Conservation (phyloP, 1,284 basidiomycete species). For the Sporisorium sorghi region DNA sequence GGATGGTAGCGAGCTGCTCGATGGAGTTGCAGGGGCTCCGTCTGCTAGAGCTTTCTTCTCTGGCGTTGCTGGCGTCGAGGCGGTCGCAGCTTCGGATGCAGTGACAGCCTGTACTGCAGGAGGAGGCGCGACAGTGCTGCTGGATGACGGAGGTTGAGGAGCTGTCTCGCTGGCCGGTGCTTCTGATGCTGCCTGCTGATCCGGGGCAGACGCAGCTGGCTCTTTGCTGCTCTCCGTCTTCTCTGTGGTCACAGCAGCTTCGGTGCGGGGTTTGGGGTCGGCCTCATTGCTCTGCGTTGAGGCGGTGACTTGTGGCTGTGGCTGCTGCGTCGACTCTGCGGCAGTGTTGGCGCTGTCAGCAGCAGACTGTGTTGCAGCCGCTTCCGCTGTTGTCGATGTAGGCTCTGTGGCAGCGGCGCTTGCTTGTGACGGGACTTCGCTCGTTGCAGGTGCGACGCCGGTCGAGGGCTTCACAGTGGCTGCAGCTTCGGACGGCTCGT, state of each 20-base stretch:
- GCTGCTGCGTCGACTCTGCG: not conserved
- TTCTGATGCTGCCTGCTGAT: not conserved
- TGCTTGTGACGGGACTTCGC: not conserved
- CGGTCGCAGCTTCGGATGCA: not conserved
- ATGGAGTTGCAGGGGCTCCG: not conserved
- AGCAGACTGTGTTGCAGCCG: not conserved
- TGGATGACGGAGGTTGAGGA: not conserved
- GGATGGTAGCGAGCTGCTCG: constrained; percentile 14
- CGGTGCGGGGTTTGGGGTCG: not conserved
- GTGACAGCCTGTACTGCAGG: not conserved
- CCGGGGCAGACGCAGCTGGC: not conserved
- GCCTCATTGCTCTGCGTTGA: not conserved
- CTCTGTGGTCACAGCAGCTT: not conserved
- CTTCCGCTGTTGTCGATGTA: not conserved
- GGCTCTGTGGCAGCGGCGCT: not conserved
- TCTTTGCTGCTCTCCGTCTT: not conserved
- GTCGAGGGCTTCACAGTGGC: not conserved
- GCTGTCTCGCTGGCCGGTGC: not conserved
- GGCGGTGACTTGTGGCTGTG: not conserved
- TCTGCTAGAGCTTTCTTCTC: constrained; percentile 14
- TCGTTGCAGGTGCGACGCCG: not conserved
- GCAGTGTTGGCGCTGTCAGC: not conserved
- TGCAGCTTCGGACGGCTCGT: not conserved
- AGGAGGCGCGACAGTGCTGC: not conserved
- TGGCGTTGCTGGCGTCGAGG: constrained; percentile 20